phyloP scores from a whole-genome alignment of 495 filamentous ascomycete species.

The Penicillium bovifimosum region DNA sequence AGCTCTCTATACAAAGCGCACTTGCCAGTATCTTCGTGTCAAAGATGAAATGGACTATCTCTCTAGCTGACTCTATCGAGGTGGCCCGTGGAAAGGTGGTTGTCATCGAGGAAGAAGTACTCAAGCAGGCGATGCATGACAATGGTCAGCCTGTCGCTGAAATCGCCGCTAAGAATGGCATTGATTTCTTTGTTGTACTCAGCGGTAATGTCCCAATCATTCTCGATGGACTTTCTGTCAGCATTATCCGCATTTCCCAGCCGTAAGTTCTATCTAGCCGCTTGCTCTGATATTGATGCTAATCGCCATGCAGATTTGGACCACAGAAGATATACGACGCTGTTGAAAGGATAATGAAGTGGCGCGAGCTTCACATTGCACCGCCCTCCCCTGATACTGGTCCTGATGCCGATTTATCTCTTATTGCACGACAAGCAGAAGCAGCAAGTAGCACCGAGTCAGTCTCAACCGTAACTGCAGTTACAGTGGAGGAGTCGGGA shows the following conservation, averaged over 20 bases:
- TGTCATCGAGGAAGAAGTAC: conserved; percentile 26
- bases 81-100: conserved; percentile 25
- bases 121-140: conserved; percentile 8
- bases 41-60: conserved; percentile 26
- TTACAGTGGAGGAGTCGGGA: conserved; percentile 6
- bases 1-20: conserved; percentile 28
- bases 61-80: conserved; percentile 25
- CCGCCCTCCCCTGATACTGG: background rate
- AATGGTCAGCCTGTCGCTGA: conserved; percentile 9
- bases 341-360: conserved; percentile 18
- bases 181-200: conserved; percentile 29
- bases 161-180: conserved; percentile 1
- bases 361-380: conserved; percentile 2
- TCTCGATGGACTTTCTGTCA: conserved; percentile 3
- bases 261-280: conserved; percentile 20
- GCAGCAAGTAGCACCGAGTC: background rate
- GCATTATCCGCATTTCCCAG: conserved; percentile 26
- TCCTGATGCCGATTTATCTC: background rate
- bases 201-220: conserved; percentile 14
- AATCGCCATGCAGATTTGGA: conserved; percentile 21
- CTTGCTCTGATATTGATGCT: background rate
- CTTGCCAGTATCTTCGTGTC: conserved; percentile 28
- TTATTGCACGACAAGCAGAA: background rate
- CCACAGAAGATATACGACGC: conserved; percentile 29
- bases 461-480: background rate